Evolutionary conservation across 1,284 basidiomycete genomes (phyloP).

Genomic region (Irpex rosettiformis): DNA sequence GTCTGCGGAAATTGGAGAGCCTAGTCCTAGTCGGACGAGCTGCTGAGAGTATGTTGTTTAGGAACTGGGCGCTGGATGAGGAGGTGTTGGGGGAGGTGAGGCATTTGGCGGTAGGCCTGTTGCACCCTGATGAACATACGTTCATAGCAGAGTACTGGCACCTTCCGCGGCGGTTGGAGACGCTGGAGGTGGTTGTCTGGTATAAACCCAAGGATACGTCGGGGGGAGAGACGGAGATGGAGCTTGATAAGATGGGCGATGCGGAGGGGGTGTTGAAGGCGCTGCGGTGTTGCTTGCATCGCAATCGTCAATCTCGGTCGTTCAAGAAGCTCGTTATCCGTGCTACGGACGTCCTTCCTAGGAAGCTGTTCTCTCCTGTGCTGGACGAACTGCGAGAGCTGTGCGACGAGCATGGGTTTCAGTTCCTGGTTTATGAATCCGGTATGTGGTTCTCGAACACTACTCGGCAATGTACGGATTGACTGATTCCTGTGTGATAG

Average conservation of each 20-base stretch:
- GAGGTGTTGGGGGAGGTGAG: conserved; percentile 4
- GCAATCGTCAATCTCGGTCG: conserved; percentile 13
- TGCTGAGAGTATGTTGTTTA: conserved; percentile 3
- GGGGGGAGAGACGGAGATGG: neutral
- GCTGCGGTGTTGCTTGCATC: conserved; percentile 9
- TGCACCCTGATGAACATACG: conserved; percentile 2
- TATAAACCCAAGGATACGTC: neutral
- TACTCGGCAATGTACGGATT: neutral
- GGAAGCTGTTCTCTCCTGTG: neutral
- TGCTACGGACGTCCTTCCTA: neutral
- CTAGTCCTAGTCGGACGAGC: conserved; percentile 10
- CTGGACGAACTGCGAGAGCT: conserved; percentile 2
- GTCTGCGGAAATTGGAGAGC: conserved; percentile 5
- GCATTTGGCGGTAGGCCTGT: conserved; percentile 7
- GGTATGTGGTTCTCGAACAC: neutral
- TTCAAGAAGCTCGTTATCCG: conserved; percentile 10
- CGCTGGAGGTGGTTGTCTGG: conserved; percentile 9
- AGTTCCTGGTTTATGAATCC: conserved; percentile 4
- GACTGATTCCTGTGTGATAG: neutral
- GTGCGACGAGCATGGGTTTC: conserved; percentile 6
- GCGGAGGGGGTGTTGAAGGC: conserved; percentile 5
- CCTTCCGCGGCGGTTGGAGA: conserved; percentile 10
- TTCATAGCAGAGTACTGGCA: conserved; percentile 7
- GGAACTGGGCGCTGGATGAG: conserved; percentile 2
- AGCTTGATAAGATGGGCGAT: conserved; percentile 4